Evolutionary conservation across 2,329 filamentous ascomycete genomes (phyloP).

Genomic region (Septoria linicola): DNA sequence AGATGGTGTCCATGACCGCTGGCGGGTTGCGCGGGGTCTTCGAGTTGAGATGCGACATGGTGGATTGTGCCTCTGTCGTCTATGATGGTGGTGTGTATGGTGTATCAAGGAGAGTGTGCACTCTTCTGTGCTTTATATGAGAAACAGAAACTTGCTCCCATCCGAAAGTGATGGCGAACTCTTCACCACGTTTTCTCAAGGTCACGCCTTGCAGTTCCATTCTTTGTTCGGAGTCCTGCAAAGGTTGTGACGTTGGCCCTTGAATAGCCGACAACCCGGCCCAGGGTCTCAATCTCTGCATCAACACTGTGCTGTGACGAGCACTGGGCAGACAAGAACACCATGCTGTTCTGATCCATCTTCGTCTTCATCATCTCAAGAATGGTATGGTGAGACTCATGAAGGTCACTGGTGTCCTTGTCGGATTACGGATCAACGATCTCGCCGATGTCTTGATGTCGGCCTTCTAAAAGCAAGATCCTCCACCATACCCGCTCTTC

Average conservation of each 20-base stretch:
- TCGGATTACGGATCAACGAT: too few relatives aligned
- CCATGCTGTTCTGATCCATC: slow-evolving; percentile 1
- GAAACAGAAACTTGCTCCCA: too few relatives aligned
- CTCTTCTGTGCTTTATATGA: too few relatives aligned
- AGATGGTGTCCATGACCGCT: slow-evolving; percentile 64
- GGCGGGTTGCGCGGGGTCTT: slow-evolving; percentile 53
- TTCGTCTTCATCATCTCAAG: neutral
- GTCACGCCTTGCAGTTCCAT: slow-evolving; percentile 12
- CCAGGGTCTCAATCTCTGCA: too few relatives aligned
- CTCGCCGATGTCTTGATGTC: too few relatives aligned
- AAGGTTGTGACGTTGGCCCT: neutral
- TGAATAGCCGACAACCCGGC: slow-evolving; percentile 14
- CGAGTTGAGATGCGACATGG: slow-evolving; percentile 40
- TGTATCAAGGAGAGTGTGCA: neutral
- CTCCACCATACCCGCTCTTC: slow-evolving; percentile 11
- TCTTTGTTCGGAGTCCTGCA: too few relatives aligned
- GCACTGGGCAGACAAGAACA: too few relatives aligned
- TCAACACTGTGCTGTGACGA: too few relatives aligned
- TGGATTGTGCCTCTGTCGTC: too few relatives aligned
- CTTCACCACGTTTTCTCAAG: neutral
- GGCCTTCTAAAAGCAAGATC: too few relatives aligned
- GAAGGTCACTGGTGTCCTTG: too few relatives aligned
- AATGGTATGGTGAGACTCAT: too few relatives aligned
- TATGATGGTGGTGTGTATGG: neutral
- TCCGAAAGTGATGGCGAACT: neutral